These are phyloP conservation scores for Pyrus hybrid DNA, from an alignment of 331 rosid genomes.

Conservation along the genomic window DNA sequence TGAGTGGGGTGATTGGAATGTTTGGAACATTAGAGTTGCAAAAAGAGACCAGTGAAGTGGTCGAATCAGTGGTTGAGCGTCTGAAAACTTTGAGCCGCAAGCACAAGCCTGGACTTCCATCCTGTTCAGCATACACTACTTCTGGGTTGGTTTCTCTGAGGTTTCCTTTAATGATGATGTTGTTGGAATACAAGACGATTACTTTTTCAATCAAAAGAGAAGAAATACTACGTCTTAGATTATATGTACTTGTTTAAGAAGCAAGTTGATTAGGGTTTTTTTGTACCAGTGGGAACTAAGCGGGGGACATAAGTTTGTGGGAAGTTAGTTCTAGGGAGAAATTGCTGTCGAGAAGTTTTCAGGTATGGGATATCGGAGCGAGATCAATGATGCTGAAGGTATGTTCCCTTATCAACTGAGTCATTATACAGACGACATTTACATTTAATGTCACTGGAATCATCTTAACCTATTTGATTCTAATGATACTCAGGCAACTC, in stretches of 20 bases:
- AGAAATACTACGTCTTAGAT: background rate
- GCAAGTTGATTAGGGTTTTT: background rate
- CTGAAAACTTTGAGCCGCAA: too few species aligned
- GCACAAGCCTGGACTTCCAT: constrained; percentile 85
- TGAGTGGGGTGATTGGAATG: too few species aligned
- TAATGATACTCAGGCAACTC: constrained; percentile 30
- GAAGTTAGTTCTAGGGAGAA: constrained; percentile 73
- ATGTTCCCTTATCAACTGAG: background rate
- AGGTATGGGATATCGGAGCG: constrained; percentile 59
- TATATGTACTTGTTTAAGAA: background rate
- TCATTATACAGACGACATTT: background rate
- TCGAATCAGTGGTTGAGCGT: too few species aligned
- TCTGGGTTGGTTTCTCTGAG: constrained; percentile 36
- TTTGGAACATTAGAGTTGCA: too few species aligned
- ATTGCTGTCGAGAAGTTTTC: constrained; percentile 51
- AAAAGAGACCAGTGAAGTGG: too few species aligned
- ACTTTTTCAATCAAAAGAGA: background rate
- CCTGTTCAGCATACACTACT: constrained; percentile 68
- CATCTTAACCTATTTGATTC: background rate
- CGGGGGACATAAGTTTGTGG: constrained; percentile 79
- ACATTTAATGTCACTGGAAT: background rate
- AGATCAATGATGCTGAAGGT: constrained; percentile 65
- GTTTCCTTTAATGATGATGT: background rate
- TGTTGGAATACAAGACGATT: background rate
- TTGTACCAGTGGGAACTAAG: constrained; percentile 52